These are phyloP conservation scores for Didymella segeticola DNA, from an alignment of 2,329 filamentous ascomycete genomes.

Conservation along the genomic window DNA sequence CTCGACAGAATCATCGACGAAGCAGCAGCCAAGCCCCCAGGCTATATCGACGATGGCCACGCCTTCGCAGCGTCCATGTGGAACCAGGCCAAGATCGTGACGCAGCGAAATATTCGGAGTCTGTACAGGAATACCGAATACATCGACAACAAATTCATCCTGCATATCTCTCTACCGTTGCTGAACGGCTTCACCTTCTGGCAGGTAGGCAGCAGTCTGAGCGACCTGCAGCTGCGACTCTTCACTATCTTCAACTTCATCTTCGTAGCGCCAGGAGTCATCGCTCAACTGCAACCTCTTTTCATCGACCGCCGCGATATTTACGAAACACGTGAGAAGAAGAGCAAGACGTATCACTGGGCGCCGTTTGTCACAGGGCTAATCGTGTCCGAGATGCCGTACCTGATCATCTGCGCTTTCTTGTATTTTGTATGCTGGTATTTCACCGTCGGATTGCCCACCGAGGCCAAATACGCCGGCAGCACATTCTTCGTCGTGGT, in stretches of 20 bases:
- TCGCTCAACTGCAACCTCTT: constrained; percentile 50
- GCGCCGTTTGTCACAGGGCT: constrained; percentile 72
- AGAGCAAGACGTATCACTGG: constrained; percentile 77
- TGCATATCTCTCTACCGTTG: constrained; percentile 33
- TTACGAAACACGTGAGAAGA: constrained; percentile 66
- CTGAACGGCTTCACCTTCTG: constrained; percentile 40
- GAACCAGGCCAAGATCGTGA: constrained; percentile 34
- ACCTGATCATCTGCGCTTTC: constrained; percentile 65
- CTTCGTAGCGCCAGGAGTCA: constrained; percentile 49
- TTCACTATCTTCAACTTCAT: constrained; percentile 60
- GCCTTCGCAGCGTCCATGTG: constrained; percentile 40
- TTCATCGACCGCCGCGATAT: constrained; percentile 56
- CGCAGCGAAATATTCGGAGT: constrained; percentile 29
- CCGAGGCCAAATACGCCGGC: constrained; percentile 61
- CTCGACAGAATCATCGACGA: constrained; percentile 48
- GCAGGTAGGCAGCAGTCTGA: constrained; percentile 32
- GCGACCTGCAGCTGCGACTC: constrained; percentile 52
- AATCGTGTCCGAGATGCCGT: constrained; percentile 74
- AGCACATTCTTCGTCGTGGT: constrained; percentile 52
- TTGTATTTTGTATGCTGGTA: constrained; percentile 72
- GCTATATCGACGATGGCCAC: constrained; percentile 49
- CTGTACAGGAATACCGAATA: constrained; percentile 37
- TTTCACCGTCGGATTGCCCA: constrained; percentile 55
- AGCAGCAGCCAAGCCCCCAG: constrained; percentile 46
- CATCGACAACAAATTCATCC: constrained; percentile 34